phyloP scores from a whole-genome alignment of 2,329 filamentous ascomycete species.

The Exophiala dermatitidis region DNA sequence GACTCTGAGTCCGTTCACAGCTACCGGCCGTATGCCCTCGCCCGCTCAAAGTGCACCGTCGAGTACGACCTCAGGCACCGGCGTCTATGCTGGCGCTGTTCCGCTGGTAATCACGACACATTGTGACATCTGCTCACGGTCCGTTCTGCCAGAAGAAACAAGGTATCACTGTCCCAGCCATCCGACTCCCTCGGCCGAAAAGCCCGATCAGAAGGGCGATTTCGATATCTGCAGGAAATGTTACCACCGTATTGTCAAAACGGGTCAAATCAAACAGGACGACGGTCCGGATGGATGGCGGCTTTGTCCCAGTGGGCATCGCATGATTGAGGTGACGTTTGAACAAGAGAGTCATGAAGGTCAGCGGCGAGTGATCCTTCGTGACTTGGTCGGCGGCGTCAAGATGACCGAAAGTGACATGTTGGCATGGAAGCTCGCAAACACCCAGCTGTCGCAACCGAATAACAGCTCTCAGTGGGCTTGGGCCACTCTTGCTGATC shows the following conservation, averaged over 20 bases:
- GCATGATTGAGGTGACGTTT: constrained; percentile 77
- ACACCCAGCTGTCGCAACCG: background rate
- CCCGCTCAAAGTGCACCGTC: constrained; percentile 21
- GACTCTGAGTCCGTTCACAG: constrained; percentile 15
- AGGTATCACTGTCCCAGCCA: constrained; percentile 67
- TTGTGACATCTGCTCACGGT: constrained; percentile 69
- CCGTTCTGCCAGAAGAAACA: constrained; percentile 61
- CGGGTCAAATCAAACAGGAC: constrained; percentile 60
- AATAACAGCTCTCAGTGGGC: constrained; percentile 2
- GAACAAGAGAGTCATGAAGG: constrained; percentile 57
- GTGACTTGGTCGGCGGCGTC: constrained; percentile 70
- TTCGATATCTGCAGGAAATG: constrained; percentile 79
- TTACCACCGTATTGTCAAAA: constrained; percentile 60
- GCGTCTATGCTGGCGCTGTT: constrained; percentile 44
- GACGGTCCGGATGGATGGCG: constrained; percentile 79
- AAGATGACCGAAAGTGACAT: constrained; percentile 56
- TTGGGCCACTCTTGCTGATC: background rate
- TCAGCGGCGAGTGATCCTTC: constrained; percentile 59
- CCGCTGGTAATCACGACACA: constrained; percentile 64
- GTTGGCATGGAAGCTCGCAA: constrained; percentile 20
- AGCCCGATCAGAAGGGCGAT: constrained; percentile 54
- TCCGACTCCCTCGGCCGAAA: constrained; percentile 49
- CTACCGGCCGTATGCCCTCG: constrained; percentile 11
- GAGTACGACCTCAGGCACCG: constrained; percentile 18
- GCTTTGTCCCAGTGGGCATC: constrained; percentile 69